Base-by-base conservation (phyloP, 1,284 basidiomycete genomes). In the Papiliotrema fonsecae region DNA sequence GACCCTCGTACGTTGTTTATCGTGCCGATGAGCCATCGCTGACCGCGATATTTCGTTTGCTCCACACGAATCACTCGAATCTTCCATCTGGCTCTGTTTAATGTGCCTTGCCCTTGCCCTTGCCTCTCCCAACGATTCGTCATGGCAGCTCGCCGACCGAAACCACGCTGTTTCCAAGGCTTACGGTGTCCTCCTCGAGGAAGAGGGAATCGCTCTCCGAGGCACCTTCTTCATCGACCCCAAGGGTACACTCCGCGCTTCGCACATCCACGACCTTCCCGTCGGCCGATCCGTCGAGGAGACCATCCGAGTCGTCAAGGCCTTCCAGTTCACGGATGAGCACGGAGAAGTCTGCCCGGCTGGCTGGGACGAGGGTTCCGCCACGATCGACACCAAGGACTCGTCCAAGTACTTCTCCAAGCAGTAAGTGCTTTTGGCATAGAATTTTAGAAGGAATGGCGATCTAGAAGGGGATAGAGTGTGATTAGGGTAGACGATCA, bases 201-300 rank as follows among this genome's bases (percentile, higher is more conserved):
- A 90, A 2, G 82, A 84, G 63, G 89, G 89, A 41, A 80, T 92
- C 57, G 81, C 88, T 22, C 82, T 93, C 56, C 85, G 89, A 51
- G 89, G 87, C 16, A 78, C 88, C 38, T 93, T 92, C 79, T 78
- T 93, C 70, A 88, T 93, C 62, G 89, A 92, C 72, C 88, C 88
- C 52, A 85, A 87, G 75, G 89, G 88, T 49, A 81, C 78, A 51
- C 76, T 91, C 47, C 80, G 87, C 32, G 64, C 65, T 38, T 52
- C 64, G 46, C 65, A 66, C 67, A 55, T 93, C 58, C 92, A 92
- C 70, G 89, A 93, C 72, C 80, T 91, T 47, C 87, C 89, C 28
- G 89, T 92, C 50, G 89, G 89, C 32, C 86, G 89, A 54, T 89
- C 87, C 4, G 89, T 92, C 52, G 88, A 90, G 44, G 89, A 93